Evolutionary conservation across 1,284 basidiomycete genomes (phyloP).

Genomic region (Malassezia brasiliensis): DNA sequence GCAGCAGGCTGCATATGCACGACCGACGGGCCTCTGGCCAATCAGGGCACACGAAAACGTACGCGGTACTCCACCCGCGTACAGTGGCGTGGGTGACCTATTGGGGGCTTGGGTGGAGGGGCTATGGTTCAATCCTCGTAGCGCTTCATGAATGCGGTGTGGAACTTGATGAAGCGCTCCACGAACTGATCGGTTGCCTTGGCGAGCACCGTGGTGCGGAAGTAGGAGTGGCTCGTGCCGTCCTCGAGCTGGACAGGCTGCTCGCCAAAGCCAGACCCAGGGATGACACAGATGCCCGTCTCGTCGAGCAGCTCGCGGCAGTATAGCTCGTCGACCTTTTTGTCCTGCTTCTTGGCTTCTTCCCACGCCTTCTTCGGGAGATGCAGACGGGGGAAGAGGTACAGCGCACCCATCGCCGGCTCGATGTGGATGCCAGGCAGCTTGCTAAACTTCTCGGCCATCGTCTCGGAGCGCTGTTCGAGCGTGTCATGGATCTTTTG

Average conservation of each 20-base stretch:
- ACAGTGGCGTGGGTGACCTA: neutral
- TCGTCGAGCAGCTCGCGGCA: slow-evolving; percentile 39
- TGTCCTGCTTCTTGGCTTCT: slow-evolving; percentile 26
- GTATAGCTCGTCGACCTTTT: slow-evolving; percentile 44
- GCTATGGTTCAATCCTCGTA: slow-evolving; percentile 6
- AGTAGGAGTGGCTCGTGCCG: slow-evolving; percentile 28
- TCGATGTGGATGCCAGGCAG: slow-evolving; percentile 32
- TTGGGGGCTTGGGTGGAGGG: neutral
- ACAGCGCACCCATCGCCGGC: slow-evolving; percentile 66
- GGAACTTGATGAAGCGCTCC: slow-evolving; percentile 39
- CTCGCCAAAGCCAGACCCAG: slow-evolving; percentile 42
- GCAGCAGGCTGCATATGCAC: neutral
- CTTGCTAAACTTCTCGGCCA: slow-evolving; percentile 32
- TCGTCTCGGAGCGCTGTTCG: slow-evolving; percentile 25
- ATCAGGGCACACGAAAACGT: neutral
- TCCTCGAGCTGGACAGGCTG: slow-evolving; percentile 21
- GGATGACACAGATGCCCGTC: slow-evolving; percentile 46
- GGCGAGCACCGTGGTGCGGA: slow-evolving; percentile 42
- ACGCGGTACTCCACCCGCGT: neutral
- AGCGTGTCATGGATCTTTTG: slow-evolving; percentile 32
- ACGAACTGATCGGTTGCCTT: slow-evolving; percentile 46
- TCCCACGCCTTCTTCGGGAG: slow-evolving; percentile 51
- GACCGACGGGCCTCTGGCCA: neutral
- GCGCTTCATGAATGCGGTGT: slow-evolving; percentile 30
- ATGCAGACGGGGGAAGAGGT: slow-evolving; percentile 69